phyloP scores from a whole-genome alignment of 306 rosid species.

The Sophora flavescens region DNA sequence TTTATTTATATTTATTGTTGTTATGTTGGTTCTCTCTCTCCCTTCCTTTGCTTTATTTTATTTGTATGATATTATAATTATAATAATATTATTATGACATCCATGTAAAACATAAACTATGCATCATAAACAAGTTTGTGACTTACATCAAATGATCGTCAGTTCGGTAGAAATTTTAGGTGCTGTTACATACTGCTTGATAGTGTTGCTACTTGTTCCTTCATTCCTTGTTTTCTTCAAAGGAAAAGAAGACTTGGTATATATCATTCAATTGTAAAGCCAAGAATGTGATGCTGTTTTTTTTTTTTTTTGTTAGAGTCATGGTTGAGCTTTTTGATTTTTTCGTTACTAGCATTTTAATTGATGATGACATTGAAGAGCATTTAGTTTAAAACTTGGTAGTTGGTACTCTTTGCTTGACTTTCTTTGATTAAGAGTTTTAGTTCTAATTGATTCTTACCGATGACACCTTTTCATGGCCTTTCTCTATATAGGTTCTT shows the following conservation, averaged over 20 bases:
- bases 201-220: not conserved
- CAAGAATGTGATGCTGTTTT: not conserved
- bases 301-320: not conserved
- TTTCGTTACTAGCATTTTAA: conserved; percentile 17
- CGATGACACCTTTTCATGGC: conserved; percentile 19
- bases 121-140: not conserved
- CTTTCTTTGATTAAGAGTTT: conserved; percentile 19
- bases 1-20: not conserved
- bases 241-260: not conserved
- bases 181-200: conserved; percentile 16
- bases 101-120: not conserved
- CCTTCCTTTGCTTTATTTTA: not conserved
- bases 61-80: not conserved
- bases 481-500: conserved; percentile 69
- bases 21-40: conserved; percentile 12
- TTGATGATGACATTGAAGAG: conserved; percentile 32
- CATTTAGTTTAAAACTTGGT: conserved; percentile 13
- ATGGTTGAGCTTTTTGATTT: conserved; percentile 29
- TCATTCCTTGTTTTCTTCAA: conserved; percentile 20
- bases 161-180: conserved; percentile 6
- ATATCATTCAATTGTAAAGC: conserved; percentile 4
- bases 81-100: not conserved
- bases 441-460: conserved; percentile 25
- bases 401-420: conserved; percentile 15
- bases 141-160: conserved; percentile 1